Evolutionary conservation across 768 basidiomycete species (phyloP).

Genomic region (Boletus tylopilopsis): DNA sequence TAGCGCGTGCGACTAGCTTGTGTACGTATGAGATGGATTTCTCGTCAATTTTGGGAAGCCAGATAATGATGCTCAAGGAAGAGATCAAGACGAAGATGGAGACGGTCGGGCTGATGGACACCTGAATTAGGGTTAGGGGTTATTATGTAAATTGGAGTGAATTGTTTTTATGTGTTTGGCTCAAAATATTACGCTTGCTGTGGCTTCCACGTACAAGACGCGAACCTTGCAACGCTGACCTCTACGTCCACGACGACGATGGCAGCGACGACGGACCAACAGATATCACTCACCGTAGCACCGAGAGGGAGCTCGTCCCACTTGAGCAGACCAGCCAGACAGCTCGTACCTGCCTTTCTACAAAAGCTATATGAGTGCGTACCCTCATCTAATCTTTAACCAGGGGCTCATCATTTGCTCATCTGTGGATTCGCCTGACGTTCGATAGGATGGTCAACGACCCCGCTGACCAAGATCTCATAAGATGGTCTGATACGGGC

Average conservation of each 20-base stretch:
- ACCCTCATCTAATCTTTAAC: conserved; percentile 11
- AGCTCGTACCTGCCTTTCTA: conserved; percentile 75
- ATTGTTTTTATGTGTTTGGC: background rate
- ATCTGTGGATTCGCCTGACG: conserved; percentile 3
- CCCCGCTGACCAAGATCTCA: conserved; percentile 73
- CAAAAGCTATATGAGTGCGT: conserved; percentile 90
- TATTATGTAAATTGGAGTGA: background rate
- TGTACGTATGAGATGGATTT: conserved; percentile 57
- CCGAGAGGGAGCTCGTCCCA: conserved; percentile 37
- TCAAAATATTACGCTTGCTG: background rate
- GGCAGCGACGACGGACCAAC: conserved; percentile 50
- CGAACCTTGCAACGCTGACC: background rate
- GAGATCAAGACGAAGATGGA: conserved; percentile 64
- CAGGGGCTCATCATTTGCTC: conserved; percentile 8
- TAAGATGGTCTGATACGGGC: conserved; percentile 88
- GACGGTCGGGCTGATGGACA: conserved; percentile 34
- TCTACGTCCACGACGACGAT: conserved; percentile 15
- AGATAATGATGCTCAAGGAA: conserved; percentile 65
- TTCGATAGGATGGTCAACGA: conserved; percentile 85
- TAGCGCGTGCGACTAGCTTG: conserved; percentile 48
- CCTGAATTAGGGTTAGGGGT: background rate
- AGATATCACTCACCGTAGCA: conserved; percentile 53
- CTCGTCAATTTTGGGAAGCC: conserved; percentile 62
- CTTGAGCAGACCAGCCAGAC: conserved; percentile 44
- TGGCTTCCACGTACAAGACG: background rate